Evolutionary conservation across 2,329 filamentous ascomycete species (phyloP).

Genomic region (Amauroascus verrucosus): DNA sequence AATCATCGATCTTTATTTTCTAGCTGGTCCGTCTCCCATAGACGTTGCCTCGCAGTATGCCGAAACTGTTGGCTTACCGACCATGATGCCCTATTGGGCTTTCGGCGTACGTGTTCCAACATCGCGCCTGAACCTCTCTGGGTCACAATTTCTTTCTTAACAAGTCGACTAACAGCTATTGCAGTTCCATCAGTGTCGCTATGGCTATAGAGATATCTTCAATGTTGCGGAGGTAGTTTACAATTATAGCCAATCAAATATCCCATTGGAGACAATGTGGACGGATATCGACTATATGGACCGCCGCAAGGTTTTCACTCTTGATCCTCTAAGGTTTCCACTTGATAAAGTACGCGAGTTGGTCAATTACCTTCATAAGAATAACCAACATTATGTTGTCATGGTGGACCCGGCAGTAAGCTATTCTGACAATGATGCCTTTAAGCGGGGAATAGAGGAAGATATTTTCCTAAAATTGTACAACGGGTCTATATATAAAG

Average conservation of each 20-base stretch:
- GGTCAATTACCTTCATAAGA: constrained; percentile 51
- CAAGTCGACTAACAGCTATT: not conserved
- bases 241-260: constrained; percentile 26
- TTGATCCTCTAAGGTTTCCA: constrained; percentile 45
- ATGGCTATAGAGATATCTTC: constrained; percentile 43
- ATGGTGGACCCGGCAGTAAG: constrained; percentile 54
- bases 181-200: constrained; percentile 46
- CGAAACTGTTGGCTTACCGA: constrained; percentile 41
- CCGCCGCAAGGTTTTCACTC: constrained; percentile 22
- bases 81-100: constrained; percentile 51
- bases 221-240: constrained; percentile 27
- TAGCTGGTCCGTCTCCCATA: constrained; percentile 45
- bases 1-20: constrained; percentile 57
- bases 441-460: constrained; percentile 48
- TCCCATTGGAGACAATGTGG: constrained; percentile 29
- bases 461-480: constrained; percentile 40
- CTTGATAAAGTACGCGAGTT: constrained; percentile 51
- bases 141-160: not conserved
- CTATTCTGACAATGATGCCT: constrained; percentile 41
- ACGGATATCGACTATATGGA: constrained; percentile 28
- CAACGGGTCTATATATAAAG: constrained; percentile 45
- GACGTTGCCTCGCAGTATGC: constrained; percentile 48
- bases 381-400: constrained; percentile 55
- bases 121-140: not conserved
- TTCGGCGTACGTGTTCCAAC: constrained; percentile 38